phyloP scores from a whole-genome alignment of 164 flowering plant species.

The Litsea cubeba region DNA sequence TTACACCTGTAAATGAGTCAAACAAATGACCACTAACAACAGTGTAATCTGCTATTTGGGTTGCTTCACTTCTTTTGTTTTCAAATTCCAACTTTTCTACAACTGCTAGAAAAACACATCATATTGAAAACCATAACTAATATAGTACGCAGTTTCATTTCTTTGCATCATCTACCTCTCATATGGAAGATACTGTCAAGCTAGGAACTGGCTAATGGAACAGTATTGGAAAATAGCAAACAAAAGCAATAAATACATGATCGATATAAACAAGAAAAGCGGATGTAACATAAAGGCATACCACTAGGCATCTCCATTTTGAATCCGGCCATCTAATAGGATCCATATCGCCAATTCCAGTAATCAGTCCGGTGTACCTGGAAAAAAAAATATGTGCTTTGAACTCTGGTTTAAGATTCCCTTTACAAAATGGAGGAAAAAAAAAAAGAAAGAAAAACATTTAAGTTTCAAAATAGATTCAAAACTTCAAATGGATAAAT shows the following conservation, averaged over 20 bases:
- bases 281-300: slow-evolving; percentile 23
- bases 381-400: slow-evolving; percentile 7
- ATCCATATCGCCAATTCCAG: slow-evolving; percentile 74
- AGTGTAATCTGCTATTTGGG: too few relatives aligned
- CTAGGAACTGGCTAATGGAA: not conserved
- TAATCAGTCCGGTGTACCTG: slow-evolving; percentile 74
- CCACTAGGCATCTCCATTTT: slow-evolving; percentile 84
- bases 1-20: too few relatives aligned
- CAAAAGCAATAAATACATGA: too few relatives aligned
- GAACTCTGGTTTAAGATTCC: not conserved
- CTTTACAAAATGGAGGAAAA: too few relatives aligned
- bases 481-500: not conserved
- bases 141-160: not conserved
- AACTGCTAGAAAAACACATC: too few relatives aligned
- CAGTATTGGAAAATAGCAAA: too few relatives aligned
- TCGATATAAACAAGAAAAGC: not conserved
- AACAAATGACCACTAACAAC: too few relatives aligned
- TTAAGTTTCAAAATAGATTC: not conserved
- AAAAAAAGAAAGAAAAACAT: too few relatives aligned
- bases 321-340: slow-evolving; percentile 84
- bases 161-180: not conserved
- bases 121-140: too few relatives aligned
- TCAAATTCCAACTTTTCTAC: too few relatives aligned
- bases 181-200: not conserved
- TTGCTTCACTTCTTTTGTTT: too few relatives aligned